Evolutionary conservation across 768 basidiomycete species (phyloP).

Genomic region (Tylopilus intermedius): DNA sequence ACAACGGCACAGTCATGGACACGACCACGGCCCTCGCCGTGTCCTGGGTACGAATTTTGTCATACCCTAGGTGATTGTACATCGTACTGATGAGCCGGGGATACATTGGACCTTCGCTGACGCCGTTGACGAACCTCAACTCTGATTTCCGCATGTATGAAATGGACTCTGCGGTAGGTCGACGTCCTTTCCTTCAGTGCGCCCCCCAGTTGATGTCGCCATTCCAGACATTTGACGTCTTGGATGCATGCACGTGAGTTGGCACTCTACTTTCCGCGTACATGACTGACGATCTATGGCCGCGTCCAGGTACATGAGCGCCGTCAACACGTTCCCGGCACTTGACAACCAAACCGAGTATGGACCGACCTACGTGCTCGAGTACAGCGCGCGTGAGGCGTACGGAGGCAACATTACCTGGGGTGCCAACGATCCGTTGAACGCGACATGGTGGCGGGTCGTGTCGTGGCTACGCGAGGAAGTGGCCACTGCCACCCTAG

Average conservation of each 20-base stretch:
- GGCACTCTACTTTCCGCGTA: conserved; percentile 16
- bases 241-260: conserved; percentile 68
- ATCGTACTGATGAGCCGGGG: too few species aligned
- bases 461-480: too few species aligned
- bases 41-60: conserved; percentile 36
- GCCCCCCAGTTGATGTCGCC: too few species aligned
- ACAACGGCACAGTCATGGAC: conserved; percentile 58
- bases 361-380: conserved; percentile 54
- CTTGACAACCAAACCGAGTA: conserved; percentile 50
- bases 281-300: too few species aligned
- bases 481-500: too few species aligned
- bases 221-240: conserved; percentile 59
- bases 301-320: conserved; percentile 36
- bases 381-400: too few species aligned
- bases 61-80: too few species aligned
- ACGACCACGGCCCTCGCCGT: conserved; percentile 49
- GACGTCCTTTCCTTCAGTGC: too few species aligned
- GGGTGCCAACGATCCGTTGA: too few species aligned
- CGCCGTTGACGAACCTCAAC: conserved; percentile 63
- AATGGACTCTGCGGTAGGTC: conserved; percentile 24
- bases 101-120: conserved; percentile 49
- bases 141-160: conserved; percentile 56
- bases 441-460: too few species aligned
- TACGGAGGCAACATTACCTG: too few species aligned
- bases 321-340: conserved; percentile 50